Base-by-base conservation (phyloP, 768 basidiomycete genomes). In the Cytidiella melzeri region DNA sequence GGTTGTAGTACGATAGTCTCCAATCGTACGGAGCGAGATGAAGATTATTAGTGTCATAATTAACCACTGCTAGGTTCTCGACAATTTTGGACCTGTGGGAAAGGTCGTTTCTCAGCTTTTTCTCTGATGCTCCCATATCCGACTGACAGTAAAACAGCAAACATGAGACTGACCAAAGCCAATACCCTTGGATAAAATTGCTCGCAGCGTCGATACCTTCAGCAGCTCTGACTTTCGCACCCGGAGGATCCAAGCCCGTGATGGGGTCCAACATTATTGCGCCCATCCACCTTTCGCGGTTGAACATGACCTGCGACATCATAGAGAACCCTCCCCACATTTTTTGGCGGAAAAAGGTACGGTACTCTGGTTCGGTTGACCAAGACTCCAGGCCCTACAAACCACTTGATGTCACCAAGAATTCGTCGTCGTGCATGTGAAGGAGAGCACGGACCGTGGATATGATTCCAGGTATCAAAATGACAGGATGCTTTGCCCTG, bases 131-230 rank as follows among this genome's bases (percentile, higher is more conserved):
- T n/a, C n/a, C n/a, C n/a, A n/a, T n/a, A 21, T 15, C 24, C 43
- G 30, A 11, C 2, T 12, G 6, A 3, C 7, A 2, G 11, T 13
- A 12, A 18, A n/a, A n/a, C n/a, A n/a, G n/a, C n/a, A n/a, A 19
- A 44, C 37, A 36, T 3, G 36, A 24, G 30, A 54, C 69, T 46
- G 59, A 84, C 91, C 92, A 95, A 46, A 95, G 81, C 94, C 93
- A 98, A 63, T 93, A 99, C 1, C 94, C 92, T 62, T 84, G 82
- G 49, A 92, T 80, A 57, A 91, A 86, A 56, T 75, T 84, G 54
- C 86, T 88, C 2, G 92, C 93, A 0, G 92, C 92, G 61, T 91
- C 87, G 19, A 95, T 81, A 0, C 94, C 94, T 65, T 96, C 90
- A 0, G 91, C 92, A 11, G 94, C 91, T 28, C 95, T 76, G 50